Percentiles rank a stretch among this genome's conserved stretches.
Conservation (phyloP, 1,284 basidiomycete species). For the Erythrobasidium hasegawianum region DNA sequence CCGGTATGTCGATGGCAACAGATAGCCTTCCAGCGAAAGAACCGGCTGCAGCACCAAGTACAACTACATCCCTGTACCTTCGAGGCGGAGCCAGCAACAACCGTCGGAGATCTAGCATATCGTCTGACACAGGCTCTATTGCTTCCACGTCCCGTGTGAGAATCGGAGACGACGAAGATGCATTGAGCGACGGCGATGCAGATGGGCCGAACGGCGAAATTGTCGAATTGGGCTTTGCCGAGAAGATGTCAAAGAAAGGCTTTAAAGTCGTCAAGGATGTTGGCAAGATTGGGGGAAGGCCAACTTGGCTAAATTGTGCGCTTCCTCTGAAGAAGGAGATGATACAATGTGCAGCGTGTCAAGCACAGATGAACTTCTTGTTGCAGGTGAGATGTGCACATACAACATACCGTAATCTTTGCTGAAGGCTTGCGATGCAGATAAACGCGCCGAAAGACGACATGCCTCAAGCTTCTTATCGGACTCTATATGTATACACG, state of each 20-base stretch:
- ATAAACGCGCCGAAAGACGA: constrained; percentile 30
- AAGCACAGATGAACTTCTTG: constrained; percentile 14
- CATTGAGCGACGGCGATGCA: constrained; percentile 2
- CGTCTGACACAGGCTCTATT: constrained; percentile 29
- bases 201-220: constrained; percentile 6
- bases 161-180: constrained; percentile 20
- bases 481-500: constrained; percentile 32
- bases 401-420: no score
- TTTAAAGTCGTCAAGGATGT: constrained; percentile 34
- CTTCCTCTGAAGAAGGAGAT: constrained; percentile 18
- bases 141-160: constrained; percentile 23
- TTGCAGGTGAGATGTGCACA: neutral
- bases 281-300: constrained; percentile 29
- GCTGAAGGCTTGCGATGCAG: neutral
- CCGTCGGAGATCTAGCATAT: constrained; percentile 10
- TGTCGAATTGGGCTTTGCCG: constrained; percentile 30
- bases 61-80: constrained; percentile 5
- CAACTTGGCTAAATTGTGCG: constrained; percentile 34
- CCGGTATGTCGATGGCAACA: no score
- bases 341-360: constrained; percentile 8
- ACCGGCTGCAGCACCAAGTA: neutral
- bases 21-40: neutral
- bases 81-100: constrained; percentile 14
- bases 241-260: constrained; percentile 25
- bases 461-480: constrained; percentile 29